Conservation (phyloP, 176 grass and related monocot genomes). For the Oryza meridionalis region DNA sequence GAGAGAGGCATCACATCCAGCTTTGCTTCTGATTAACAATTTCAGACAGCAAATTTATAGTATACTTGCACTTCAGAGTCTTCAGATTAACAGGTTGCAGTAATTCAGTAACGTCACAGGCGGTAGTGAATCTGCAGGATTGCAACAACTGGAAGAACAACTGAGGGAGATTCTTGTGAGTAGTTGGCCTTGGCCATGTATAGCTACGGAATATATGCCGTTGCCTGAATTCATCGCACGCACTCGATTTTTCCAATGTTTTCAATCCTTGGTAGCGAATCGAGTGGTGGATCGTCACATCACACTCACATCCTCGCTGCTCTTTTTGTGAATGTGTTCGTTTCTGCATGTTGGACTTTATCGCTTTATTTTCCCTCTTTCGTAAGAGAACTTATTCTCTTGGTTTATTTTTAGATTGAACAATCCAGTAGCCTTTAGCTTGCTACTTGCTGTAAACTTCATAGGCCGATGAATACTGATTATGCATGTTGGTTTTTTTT, state of each 20-base stretch:
- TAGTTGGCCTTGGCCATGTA: neutral
- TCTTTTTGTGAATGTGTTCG: neutral
- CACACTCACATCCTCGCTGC: neutral
- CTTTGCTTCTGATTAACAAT: conserved; percentile 15
- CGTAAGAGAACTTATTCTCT: neutral
- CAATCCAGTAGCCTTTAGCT: neutral
- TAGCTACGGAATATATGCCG: neutral
- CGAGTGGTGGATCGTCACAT: neutral
- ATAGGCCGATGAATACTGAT: neutral
- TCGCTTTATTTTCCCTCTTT: conserved; percentile 19
- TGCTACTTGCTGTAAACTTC: neutral
- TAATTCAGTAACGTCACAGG: neutral
- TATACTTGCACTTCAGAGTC: neutral
- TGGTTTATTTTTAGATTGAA: neutral
- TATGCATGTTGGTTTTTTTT: neutral
- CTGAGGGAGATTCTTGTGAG: neutral
- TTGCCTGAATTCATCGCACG: neutral
- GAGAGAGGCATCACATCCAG: neutral
- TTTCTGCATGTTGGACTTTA: neutral
- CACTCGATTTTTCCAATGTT: neutral
- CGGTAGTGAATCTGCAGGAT: neutral
- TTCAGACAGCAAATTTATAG: neutral
- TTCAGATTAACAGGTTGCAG: neutral
- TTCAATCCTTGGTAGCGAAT: neutral
- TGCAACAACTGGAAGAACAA: neutral